Percentiles rank a stretch among this genome's conserved stretches.
Conservation (phyloP, 768 basidiomycete genomes). For the Mrakia gelida region DNA sequence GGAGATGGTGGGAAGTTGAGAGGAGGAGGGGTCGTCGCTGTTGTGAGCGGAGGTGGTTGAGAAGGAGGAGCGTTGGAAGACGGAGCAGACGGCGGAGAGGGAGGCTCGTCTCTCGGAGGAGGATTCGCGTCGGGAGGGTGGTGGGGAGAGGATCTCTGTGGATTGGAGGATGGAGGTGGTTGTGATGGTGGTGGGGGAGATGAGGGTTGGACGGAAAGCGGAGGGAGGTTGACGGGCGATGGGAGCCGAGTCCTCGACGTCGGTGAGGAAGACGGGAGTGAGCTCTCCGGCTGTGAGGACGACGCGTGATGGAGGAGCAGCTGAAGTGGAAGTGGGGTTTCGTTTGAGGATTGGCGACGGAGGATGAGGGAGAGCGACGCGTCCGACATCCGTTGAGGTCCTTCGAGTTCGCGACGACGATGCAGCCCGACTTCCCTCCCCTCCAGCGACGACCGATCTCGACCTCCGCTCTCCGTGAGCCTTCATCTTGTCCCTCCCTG, state of each 20-base stretch:
- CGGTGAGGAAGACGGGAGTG: constrained; percentile 23
- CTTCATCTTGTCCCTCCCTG: constrained; percentile 11
- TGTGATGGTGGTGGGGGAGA: background rate
- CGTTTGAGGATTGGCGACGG: background rate
- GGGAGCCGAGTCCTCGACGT: background rate
- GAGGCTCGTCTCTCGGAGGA: constrained; percentile 7
- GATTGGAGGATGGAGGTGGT: background rate
- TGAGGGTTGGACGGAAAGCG: background rate
- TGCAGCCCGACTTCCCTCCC: background rate
- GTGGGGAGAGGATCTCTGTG: background rate
- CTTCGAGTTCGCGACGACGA: background rate
- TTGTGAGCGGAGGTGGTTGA: background rate
- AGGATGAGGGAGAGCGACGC: background rate
- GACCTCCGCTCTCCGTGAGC: background rate
- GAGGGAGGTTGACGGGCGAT: background rate
- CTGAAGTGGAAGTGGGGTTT: too few species aligned
- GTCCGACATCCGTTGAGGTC: background rate
- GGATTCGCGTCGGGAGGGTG: background rate
- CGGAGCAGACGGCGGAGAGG: constrained; percentile 11
- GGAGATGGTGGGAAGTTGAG: background rate
- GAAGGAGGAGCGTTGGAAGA: background rate
- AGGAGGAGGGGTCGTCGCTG: constrained; percentile 1
- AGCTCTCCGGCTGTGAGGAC: background rate
- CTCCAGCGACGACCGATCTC: background rate
- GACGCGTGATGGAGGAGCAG: background rate